A percentile compares a stretch with the other conserved stretches of the same genome.
phyloP scores from a whole-genome alignment of 208 protist species.

The Herpetomonas samuelpessoai region DNA sequence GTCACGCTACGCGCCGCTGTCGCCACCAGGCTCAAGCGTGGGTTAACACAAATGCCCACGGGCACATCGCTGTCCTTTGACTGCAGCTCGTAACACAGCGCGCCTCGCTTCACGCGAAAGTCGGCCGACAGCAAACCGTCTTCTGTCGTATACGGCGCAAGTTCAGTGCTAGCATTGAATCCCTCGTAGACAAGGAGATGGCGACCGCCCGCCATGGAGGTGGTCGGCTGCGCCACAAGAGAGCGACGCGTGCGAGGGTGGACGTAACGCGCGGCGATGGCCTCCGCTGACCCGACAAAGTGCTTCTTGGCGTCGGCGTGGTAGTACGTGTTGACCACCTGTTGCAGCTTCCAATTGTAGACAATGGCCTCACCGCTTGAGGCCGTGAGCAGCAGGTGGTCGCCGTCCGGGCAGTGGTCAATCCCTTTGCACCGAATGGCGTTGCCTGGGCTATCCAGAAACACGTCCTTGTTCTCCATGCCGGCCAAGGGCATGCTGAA shows the following conservation, averaged over 20 bases:
- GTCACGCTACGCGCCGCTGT: constrained; percentile 71
- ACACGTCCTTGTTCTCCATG: constrained; percentile 38
- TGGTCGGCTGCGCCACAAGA: constrained; percentile 52
- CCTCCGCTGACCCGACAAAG: constrained; percentile 59
- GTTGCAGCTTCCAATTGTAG: constrained; percentile 26
- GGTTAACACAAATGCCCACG: constrained; percentile 62
- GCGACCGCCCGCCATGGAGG: constrained; percentile 50
- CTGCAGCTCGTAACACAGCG: constrained; percentile 63
- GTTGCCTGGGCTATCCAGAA: constrained; percentile 26
- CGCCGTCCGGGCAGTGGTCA: constrained; percentile 33
- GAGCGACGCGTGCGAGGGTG: constrained; percentile 36
- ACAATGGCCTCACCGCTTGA: constrained; percentile 59
- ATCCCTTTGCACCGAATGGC: constrained; percentile 50
- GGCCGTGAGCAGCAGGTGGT: constrained; percentile 55
- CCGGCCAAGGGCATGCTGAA: constrained; percentile 28
- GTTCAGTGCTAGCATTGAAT: not conserved
- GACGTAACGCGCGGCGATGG: constrained; percentile 59
- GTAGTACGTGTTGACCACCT: constrained; percentile 46
- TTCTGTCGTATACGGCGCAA: not conserved
- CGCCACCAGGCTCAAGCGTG: constrained; percentile 52
- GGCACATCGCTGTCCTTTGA: constrained; percentile 77
- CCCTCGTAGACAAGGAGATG: constrained; percentile 77
- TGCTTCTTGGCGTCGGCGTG: constrained; percentile 50
- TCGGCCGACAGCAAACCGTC: not conserved
- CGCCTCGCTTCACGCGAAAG: constrained; percentile 19